phyloP scores from a whole-genome alignment of 768 basidiomycete species.

The Suillus spraguei region DNA sequence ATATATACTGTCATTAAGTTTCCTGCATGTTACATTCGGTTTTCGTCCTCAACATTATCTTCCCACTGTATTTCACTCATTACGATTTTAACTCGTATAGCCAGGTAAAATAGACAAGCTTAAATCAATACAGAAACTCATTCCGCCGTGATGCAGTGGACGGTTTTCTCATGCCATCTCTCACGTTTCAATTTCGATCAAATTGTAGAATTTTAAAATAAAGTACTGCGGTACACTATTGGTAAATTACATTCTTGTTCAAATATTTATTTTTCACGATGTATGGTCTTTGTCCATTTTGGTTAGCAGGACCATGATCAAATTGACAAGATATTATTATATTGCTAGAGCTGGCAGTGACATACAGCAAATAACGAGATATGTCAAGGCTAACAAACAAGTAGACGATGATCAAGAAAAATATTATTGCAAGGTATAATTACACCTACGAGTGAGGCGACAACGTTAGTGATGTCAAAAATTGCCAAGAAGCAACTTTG shows the following conservation, averaged over 20 bases:
- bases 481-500: slow-evolving; percentile 7
- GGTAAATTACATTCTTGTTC: background rate
- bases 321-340: slow-evolving; percentile 3
- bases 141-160: background rate
- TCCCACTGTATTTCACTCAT: slow-evolving; percentile 31
- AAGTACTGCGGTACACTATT: background rate
- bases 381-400: background rate
- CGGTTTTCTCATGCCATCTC: too few relatives aligned
- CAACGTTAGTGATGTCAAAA: background rate
- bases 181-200: background rate
- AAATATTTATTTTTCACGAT: background rate
- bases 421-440: slow-evolving; percentile 7
- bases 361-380: background rate
- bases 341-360: background rate
- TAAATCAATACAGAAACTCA: slow-evolving; percentile 12
- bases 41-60: slow-evolving; percentile 26
- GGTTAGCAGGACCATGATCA: too few relatives aligned
- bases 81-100: slow-evolving; percentile 14
- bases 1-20: slow-evolving; percentile 41
- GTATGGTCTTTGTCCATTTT: too few relatives aligned
- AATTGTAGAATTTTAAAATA: background rate
- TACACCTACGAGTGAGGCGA: slow-evolving; percentile 10
- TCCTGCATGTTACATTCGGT: slow-evolving; percentile 30
- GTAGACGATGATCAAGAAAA: background rate
- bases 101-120: slow-evolving; percentile 29